These are phyloP conservation scores for Yarrowia porcina DNA, from an alignment of 805 yeast species.

Conservation along the genomic window DNA sequence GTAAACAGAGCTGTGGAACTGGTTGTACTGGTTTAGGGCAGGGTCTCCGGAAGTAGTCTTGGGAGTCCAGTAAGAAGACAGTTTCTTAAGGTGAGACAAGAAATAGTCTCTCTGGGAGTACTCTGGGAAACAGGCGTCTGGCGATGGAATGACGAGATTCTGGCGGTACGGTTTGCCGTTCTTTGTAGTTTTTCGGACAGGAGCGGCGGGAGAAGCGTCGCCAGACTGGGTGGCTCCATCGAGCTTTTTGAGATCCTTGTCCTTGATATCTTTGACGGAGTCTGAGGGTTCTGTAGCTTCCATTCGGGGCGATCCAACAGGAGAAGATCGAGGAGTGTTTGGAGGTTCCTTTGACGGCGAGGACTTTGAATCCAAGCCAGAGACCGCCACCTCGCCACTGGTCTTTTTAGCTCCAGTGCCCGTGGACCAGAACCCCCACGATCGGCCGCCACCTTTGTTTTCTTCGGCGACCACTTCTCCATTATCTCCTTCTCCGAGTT, in stretches of 20 bases:
- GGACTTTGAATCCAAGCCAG: constrained; percentile 32
- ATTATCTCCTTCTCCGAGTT: background rate
- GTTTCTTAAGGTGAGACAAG: constrained; percentile 29
- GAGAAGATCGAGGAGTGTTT: constrained; percentile 29
- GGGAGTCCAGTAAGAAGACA: constrained; percentile 29
- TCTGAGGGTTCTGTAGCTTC: constrained; percentile 21
- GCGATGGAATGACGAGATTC: constrained; percentile 34
- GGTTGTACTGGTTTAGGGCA: constrained; percentile 26
- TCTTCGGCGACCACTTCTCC: constrained; percentile 21
- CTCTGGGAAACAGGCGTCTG: constrained; percentile 34
- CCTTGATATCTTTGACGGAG: constrained; percentile 14
- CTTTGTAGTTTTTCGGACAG: background rate
- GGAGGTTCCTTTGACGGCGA: constrained; percentile 35
- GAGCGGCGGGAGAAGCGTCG: background rate
- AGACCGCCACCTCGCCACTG: constrained; percentile 36
- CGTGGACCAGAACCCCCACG: constrained; percentile 40
- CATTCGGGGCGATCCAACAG: constrained; percentile 23
- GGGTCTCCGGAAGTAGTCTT: constrained; percentile 20
- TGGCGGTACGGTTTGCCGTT: constrained; percentile 28
- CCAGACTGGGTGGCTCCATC: constrained; percentile 10
- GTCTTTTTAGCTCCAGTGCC: constrained; percentile 23
- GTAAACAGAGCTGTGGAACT: constrained; percentile 34
- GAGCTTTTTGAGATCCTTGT: constrained; percentile 21
- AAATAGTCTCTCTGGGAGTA: constrained; percentile 30
- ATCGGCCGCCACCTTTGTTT: constrained; percentile 26